Percentiles rank a stretch among this genome's conserved stretches.
phyloP scores from a whole-genome alignment of 805 yeast species.

The Kregervanrija delftensis region DNA sequence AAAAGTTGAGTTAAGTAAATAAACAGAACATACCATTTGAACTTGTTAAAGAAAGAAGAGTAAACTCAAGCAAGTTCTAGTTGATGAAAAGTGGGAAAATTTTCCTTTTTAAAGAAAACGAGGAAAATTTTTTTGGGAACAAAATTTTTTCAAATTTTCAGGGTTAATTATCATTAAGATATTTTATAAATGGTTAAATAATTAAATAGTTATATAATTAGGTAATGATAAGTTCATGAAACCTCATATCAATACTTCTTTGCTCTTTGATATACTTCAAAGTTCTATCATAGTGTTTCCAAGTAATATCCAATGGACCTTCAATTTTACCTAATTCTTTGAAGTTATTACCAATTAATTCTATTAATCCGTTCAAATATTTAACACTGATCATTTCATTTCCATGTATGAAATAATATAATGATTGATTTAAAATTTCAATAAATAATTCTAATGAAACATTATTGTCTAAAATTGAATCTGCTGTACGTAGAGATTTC shows the following conservation, averaged over 20 bases:
- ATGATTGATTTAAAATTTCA: slow-evolving; percentile 80
- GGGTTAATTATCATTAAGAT: neutral
- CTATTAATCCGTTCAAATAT: slow-evolving; percentile 82
- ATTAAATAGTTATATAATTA: neutral
- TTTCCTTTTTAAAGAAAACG: neutral
- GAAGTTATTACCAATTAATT: slow-evolving; percentile 64
- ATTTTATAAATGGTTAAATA: neutral
- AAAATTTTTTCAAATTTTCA: slow-evolving; percentile 1
- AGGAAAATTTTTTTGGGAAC: neutral
- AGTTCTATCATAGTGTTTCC: slow-evolving; percentile 63
- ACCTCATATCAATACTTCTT: slow-evolving; percentile 62
- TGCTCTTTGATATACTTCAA: slow-evolving; percentile 64
- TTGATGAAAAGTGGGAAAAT: neutral
- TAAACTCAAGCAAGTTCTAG: neutral
- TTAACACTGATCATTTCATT: slow-evolving; percentile 60
- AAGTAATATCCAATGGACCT: slow-evolving; percentile 29
- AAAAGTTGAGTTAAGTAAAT: neutral
- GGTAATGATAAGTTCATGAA: slow-evolving; percentile 20
- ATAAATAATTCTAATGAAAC: slow-evolving; percentile 78
- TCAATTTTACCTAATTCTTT: slow-evolving; percentile 24
- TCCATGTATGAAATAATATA: slow-evolving; percentile 81
- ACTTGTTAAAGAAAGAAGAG: neutral
- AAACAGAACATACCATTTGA: neutral
- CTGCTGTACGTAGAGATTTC: slow-evolving; percentile 82
- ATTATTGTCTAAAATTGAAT: slow-evolving; percentile 79